phyloP scores from a whole-genome alignment of 176 grass and related monocot species.

The Carex parvula region DNA sequence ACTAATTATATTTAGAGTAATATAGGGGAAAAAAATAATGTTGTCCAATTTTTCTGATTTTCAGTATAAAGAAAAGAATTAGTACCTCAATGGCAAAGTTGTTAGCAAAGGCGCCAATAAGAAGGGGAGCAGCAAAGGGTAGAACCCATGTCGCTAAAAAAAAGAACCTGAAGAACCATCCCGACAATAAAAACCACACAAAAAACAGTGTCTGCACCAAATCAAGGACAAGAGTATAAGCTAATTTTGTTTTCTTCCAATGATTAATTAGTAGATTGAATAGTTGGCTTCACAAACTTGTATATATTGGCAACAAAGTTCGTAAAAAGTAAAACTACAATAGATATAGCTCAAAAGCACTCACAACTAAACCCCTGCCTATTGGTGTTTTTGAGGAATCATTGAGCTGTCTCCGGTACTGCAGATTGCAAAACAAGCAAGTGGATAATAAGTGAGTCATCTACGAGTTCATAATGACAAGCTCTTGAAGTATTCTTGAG shows the following conservation, averaged over 20 bases:
- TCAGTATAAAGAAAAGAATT: not conserved
- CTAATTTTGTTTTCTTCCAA: not conserved
- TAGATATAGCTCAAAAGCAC: constrained; percentile 28
- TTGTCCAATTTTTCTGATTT: not conserved
- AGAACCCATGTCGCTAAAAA: constrained; percentile 72
- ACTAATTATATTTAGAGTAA: not conserved
- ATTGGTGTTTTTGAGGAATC: constrained; percentile 63
- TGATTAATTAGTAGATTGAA: not conserved
- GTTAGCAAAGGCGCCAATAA: constrained; percentile 76
- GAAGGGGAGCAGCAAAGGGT: constrained; percentile 81
- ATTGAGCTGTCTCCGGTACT: constrained; percentile 72
- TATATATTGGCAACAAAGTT: not conserved
- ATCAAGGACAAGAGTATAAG: not conserved
- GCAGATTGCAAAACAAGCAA: constrained; percentile 37
- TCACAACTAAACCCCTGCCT: constrained; percentile 63
- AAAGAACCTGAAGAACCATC: constrained; percentile 95
- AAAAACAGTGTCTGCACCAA: constrained; percentile 75
- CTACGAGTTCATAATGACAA: not conserved
- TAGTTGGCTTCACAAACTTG: not conserved
- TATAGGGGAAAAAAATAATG: not conserved
- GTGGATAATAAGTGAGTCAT: not conserved
- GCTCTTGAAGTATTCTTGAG: not conserved
- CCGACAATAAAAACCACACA: constrained; percentile 72
- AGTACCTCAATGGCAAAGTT: constrained; percentile 78
- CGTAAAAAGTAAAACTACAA: not conserved